Conservation (phyloP, 2,329 filamentous ascomycete genomes). For the Beauveria pseudobassiana region DNA sequence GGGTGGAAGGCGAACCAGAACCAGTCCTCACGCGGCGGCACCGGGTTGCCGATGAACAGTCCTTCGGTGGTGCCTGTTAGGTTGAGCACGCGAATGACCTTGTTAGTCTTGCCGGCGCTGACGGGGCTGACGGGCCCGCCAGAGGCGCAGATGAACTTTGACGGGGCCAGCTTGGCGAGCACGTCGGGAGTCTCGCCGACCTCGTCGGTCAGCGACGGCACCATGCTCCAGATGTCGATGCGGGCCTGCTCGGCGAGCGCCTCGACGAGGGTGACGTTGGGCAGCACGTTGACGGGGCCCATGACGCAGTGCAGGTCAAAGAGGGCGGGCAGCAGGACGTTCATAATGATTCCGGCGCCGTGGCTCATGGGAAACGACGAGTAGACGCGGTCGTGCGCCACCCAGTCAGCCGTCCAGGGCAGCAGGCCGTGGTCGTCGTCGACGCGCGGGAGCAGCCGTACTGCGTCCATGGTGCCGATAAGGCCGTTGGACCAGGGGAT, state of each 20-base stretch:
- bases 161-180: conserved; percentile 22
- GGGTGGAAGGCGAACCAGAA: conserved; percentile 27
- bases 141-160: conserved; percentile 30
- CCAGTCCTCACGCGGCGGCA: conserved; percentile 22
- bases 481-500: conserved; percentile 28
- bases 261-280: conserved; percentile 29
- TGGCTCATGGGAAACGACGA: conserved; percentile 30
- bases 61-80: conserved; percentile 28
- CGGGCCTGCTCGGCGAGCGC: conserved; percentile 24
- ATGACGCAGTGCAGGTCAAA: conserved; percentile 29
- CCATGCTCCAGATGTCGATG: conserved; percentile 32
- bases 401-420: conserved; percentile 24
- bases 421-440: conserved; percentile 22
- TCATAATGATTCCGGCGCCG: conserved; percentile 33
- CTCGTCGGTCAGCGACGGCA: conserved; percentile 29
- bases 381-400: conserved; percentile 23
- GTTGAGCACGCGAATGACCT: conserved; percentile 26
- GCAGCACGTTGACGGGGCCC: conserved; percentile 26
- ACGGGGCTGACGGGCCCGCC: conserved; percentile 25
- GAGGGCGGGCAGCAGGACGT: conserved; percentile 30
- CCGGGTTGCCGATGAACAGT: conserved; percentile 26
- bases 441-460: conserved; percentile 24
- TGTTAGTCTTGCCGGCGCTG: conserved; percentile 22
- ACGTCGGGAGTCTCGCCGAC: conserved; percentile 24
- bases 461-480: conserved; percentile 28